Conservation (phyloP, 2,329 filamentous ascomycete genomes). For the Zalaria obscura region DNA sequence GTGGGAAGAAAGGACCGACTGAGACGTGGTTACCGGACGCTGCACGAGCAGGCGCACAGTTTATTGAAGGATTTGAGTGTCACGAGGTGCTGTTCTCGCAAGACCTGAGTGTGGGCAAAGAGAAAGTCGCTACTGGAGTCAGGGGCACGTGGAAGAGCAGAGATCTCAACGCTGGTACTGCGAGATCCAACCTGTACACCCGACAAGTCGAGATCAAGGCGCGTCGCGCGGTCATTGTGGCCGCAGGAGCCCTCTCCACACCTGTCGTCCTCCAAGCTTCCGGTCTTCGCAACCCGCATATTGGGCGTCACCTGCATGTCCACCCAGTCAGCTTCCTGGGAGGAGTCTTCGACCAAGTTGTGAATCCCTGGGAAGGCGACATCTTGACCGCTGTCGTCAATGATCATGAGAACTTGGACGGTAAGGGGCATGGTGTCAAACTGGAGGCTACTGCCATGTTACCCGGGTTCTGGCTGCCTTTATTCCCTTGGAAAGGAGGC, state of each 20-base stretch:
- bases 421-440: slow-evolving; percentile 67
- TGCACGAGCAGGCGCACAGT: slow-evolving; percentile 59
- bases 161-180: slow-evolving; percentile 45
- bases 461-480: slow-evolving; percentile 49
- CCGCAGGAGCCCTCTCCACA: slow-evolving; percentile 61
- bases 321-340: slow-evolving; percentile 51
- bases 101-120: slow-evolving; percentile 21
- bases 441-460: slow-evolving; percentile 66
- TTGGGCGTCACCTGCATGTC: slow-evolving; percentile 68
- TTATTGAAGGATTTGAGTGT: slow-evolving; percentile 70
- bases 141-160: slow-evolving; percentile 62
- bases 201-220: slow-evolving; percentile 60
- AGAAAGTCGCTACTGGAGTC: slow-evolving; percentile 53
- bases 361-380: slow-evolving; percentile 49
- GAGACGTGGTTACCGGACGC: slow-evolving; percentile 71
- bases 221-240: slow-evolving; percentile 60
- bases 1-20: slow-evolving; percentile 65
- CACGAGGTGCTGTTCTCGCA: slow-evolving; percentile 57
- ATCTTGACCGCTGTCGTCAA: slow-evolving; percentile 68
- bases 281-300: slow-evolving; percentile 65
- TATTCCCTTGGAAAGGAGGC: slow-evolving; percentile 52
- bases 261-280: slow-evolving; percentile 66
- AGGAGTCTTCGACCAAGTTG: slow-evolving; percentile 55
- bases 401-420: slow-evolving; percentile 70
- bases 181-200: slow-evolving; percentile 29